Evolutionary conservation across 257 asterid genomes (phyloP).

Genomic region (Solanum ossicruentum): DNA sequence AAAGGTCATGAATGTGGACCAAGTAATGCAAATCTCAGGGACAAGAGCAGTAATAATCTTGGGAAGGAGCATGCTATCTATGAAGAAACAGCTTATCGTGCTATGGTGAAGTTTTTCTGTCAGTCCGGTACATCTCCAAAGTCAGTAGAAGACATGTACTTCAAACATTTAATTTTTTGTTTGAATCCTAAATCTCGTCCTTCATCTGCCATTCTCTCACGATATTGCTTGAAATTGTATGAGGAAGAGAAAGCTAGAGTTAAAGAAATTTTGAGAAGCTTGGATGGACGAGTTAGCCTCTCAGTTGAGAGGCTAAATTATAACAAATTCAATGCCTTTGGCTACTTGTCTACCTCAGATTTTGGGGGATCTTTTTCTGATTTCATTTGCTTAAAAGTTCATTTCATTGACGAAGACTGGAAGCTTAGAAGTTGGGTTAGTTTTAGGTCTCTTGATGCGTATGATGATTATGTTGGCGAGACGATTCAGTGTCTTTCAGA

Average conservation of each 20-base stretch:
- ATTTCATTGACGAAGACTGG: conserved; percentile 13
- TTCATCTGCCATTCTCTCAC: not conserved
- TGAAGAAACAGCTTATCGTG: not conserved
- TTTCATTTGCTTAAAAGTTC: not conserved
- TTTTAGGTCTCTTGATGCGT: not conserved
- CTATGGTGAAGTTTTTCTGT: not conserved
- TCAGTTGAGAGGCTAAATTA: not conserved
- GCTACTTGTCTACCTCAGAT: not conserved
- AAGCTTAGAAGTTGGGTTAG: not conserved
- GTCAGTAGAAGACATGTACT: not conserved
- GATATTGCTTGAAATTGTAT: not conserved
- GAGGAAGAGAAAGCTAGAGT: not conserved
- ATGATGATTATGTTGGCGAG: not conserved
- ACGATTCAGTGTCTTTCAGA: conserved; percentile 2
- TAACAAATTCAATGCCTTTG: not conserved
- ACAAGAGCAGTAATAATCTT: not conserved
- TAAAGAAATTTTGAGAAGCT: not conserved
- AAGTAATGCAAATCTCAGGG: not conserved
- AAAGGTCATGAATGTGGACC: not conserved
- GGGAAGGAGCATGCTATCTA: not conserved
- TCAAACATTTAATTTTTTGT: not conserved
- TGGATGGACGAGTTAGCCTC: not conserved
- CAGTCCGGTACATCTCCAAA: not conserved
- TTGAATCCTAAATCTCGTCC: not conserved
- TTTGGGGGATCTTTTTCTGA: not conserved